These are phyloP conservation scores for Pyrenochaeta sp. DNA, from an alignment of 2,329 filamentous ascomycete genomes.

Conservation along the genomic window DNA sequence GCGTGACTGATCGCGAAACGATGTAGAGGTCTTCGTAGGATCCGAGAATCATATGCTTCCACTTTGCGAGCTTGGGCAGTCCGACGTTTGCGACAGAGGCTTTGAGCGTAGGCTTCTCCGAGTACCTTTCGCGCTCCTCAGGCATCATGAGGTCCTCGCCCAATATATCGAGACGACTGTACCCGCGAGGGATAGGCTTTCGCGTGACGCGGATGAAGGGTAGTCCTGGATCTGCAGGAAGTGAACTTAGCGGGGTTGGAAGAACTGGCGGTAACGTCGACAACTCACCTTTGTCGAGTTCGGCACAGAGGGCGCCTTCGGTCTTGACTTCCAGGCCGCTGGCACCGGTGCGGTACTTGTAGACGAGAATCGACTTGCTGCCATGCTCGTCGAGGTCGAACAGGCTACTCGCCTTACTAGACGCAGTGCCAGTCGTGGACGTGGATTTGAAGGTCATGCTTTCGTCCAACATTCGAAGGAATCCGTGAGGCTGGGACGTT, in stretches of 20 bases:
- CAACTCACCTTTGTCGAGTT: conserved; percentile 45
- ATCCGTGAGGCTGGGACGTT: conserved; percentile 37
- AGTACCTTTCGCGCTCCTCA: conserved; percentile 46
- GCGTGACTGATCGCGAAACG: conserved; percentile 51
- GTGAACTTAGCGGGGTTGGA: conserved; percentile 23
- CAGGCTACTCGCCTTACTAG: conserved; percentile 49
- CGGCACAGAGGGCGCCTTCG: conserved; percentile 54
- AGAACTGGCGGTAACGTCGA: background rate
- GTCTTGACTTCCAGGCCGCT: conserved; percentile 50
- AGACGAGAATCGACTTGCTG: conserved; percentile 54
- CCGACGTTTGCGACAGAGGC: conserved; percentile 57
- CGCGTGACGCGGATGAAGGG: conserved; percentile 54
- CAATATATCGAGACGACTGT: conserved; percentile 55
- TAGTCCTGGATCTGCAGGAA: conserved; percentile 48
- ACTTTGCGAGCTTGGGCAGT: conserved; percentile 54
- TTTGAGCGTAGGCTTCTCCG: conserved; percentile 56
- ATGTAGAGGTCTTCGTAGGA: conserved; percentile 59
- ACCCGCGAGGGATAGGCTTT: conserved; percentile 56
- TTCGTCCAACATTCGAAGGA: conserved; percentile 21
- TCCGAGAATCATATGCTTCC: conserved; percentile 55
- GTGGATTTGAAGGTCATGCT: conserved; percentile 54
- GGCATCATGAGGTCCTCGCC: conserved; percentile 53
- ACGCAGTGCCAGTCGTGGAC: conserved; percentile 49
- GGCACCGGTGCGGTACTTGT: conserved; percentile 53
- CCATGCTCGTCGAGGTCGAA: conserved; percentile 55